Percentiles rank a stretch among this genome's conserved stretches.
These are phyloP conservation scores for Wickerhamomyces sydowiorum DNA, from an alignment of 805 yeast genomes.

Conservation along the genomic window DNA sequence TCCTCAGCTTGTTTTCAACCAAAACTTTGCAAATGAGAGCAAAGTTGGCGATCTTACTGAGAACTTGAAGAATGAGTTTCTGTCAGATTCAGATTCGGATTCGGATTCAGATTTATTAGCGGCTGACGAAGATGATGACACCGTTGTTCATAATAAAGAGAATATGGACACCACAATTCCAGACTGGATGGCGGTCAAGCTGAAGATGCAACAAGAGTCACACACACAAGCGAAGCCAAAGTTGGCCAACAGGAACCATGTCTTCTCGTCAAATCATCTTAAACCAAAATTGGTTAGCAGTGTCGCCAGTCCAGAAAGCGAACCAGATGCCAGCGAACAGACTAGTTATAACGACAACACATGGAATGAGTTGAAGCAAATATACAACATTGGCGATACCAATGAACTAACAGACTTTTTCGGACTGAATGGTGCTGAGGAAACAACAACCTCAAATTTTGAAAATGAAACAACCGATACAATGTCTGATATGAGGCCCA, in stretches of 20 bases:
- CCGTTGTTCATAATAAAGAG: conserved; percentile 14
- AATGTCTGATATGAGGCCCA: not conserved
- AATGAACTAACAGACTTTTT: not conserved
- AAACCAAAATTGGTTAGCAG: not conserved
- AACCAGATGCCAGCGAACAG: not conserved
- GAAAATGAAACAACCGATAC: not conserved
- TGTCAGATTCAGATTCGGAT: no score
- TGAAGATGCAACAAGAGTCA: not conserved
- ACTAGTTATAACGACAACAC: conserved; percentile 6
- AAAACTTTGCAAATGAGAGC: conserved; percentile 5
- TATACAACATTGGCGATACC: conserved; percentile 9
- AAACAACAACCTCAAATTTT: no score
- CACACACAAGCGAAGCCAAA: conserved; percentile 1
- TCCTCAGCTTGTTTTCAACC: conserved; percentile 6
- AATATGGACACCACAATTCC: conserved; percentile 12
- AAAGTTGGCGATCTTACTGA: conserved; percentile 1
- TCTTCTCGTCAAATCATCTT: not conserved
- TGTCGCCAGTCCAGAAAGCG: not conserved
- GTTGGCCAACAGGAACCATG: conserved; percentile 4
- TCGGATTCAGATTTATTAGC: no score
- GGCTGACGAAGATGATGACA: conserved; percentile 7
- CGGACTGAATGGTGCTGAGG: no score
- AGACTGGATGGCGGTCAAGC: conserved; percentile 16
- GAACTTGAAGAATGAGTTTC: conserved; percentile 2
- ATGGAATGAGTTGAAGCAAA: conserved; percentile 19